Percentiles rank a stretch among this genome's conserved stretches.
These are phyloP conservation scores for Mycena vitilis DNA, from an alignment of 768 basidiomycete species.

Conservation along the genomic window DNA sequence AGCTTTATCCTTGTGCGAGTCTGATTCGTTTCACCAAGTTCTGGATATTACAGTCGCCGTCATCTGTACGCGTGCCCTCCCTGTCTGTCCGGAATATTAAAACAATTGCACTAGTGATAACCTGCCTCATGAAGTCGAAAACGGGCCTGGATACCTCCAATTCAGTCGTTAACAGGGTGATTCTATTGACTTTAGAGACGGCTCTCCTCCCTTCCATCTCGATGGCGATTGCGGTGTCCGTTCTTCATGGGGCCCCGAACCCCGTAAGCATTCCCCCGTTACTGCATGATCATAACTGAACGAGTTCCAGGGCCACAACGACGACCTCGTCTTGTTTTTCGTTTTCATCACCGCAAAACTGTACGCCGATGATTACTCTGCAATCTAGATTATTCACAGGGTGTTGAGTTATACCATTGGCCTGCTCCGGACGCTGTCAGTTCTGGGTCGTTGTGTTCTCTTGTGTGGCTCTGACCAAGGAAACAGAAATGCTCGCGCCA, in stretches of 20 bases:
- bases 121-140: constrained; percentile 36
- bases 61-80: constrained; percentile 12
- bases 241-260: constrained; percentile 38
- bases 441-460: neutral
- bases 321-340: constrained; percentile 61
- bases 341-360: constrained; percentile 63
- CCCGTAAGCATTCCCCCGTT: constrained; percentile 44
- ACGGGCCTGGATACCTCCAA: constrained; percentile 49
- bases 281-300: neutral
- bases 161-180: constrained; percentile 47
- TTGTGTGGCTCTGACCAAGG: neutral
- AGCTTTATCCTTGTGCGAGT: neutral
- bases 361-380: constrained; percentile 41
- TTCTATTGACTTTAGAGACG: constrained; percentile 46
- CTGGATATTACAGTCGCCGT: constrained; percentile 50
- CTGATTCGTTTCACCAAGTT: constrained; percentile 40
- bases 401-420: constrained; percentile 46
- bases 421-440: constrained; percentile 50
- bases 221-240: constrained; percentile 44
- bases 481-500: constrained; percentile 45
- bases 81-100: neutral
- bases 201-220: constrained; percentile 48
- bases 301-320: constrained; percentile 42
- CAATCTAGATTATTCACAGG: constrained; percentile 41
- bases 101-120: constrained; percentile 23